Evolutionary conservation across 2,329 filamentous ascomycete genomes (phyloP).

Genomic region (Monilinia fructicola): DNA sequence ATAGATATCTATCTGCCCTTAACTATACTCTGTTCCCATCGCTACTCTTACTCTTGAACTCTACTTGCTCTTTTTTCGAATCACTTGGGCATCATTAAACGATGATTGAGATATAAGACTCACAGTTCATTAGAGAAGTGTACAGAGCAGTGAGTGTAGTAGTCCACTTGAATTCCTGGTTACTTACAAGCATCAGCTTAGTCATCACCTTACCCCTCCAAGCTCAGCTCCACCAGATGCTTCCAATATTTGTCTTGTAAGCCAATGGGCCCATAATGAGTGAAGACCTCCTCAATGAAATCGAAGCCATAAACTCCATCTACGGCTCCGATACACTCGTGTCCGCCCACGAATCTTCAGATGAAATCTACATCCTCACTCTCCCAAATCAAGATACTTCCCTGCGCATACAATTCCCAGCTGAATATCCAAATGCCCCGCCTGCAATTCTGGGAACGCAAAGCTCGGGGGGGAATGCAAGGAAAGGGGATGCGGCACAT

Average conservation of each 20-base stretch:
- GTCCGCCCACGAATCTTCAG: slow-evolving; percentile 41
- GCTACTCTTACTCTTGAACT: neutral
- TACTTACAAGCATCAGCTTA: neutral
- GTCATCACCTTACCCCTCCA: slow-evolving; percentile 2
- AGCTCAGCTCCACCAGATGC: neutral
- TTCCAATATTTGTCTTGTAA: neutral
- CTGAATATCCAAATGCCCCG: slow-evolving; percentile 70
- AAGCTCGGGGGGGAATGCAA: slow-evolving; percentile 66
- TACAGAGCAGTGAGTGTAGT: too few species aligned
- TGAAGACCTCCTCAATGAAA: slow-evolving; percentile 62
- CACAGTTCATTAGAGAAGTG: neutral
- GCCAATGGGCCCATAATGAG: slow-evolving; percentile 32
- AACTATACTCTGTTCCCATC: neutral
- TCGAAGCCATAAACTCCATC: slow-evolving; percentile 82
- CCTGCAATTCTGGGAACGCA: slow-evolving; percentile 77
- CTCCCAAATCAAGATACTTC: slow-evolving; percentile 60
- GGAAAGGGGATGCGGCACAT: slow-evolving; percentile 69
- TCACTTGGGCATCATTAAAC: neutral
- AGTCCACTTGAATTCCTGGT: neutral
- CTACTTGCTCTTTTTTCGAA: too few species aligned
- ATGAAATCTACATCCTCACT: slow-evolving; percentile 58
- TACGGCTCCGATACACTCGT: slow-evolving; percentile 68
- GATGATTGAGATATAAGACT: neutral
- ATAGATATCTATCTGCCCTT: neutral
- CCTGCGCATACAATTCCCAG: slow-evolving; percentile 66